Evolutionary conservation across 2,329 filamentous ascomycete species (phyloP), one percentile per base, ranked within the genome.

Genomic region (Talaromyces islandicus): DNA sequence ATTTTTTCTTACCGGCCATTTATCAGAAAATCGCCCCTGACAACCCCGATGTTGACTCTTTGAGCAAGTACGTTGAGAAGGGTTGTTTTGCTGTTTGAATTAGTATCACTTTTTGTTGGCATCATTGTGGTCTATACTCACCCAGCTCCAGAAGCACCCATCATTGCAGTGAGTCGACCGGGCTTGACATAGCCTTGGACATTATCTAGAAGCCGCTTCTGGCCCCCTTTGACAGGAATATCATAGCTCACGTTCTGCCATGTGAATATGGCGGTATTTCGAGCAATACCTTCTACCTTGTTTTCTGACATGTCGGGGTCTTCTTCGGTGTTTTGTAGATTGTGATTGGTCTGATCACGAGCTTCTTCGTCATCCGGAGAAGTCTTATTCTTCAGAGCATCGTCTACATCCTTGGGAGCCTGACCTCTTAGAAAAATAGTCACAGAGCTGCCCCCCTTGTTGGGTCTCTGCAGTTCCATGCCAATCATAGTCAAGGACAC

Each of bases 191-290:
- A 93, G 2, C 87, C 92, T 64, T 85, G 80, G 4, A 89, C 82
- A 60, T 87, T 79, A 62, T 85, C 79, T 11, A 89, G 72, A 4
- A 88, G 71, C 4, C 75, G 73, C 51, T 73, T 71, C 64, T 78
- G 69, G 14, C 77, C 76, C 43, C 73, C 71, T 51, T 78, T 75
- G 54, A 75, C 77, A 11, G 64, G 77, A 63, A 82, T 88, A 56
- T 70, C 83, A 71, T 96, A 96, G 69, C 88, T 90, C 62, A 97
- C 85, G 64, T 89, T 81, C 71, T 93, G 89, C 89, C 91, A 96
- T 0, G 92, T 96, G 62, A 96, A 81, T n/a, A 91, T 80, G 38
- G 86, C 85, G 55, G 88, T 85, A 62, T 88, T 88, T 67, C 83
- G 84, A 1, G 83, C 83, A 14, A 88, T 81, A 2, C 79, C 78